Conservation (phyloP, 441 rosid genomes). For the Mallotus repandus region DNA sequence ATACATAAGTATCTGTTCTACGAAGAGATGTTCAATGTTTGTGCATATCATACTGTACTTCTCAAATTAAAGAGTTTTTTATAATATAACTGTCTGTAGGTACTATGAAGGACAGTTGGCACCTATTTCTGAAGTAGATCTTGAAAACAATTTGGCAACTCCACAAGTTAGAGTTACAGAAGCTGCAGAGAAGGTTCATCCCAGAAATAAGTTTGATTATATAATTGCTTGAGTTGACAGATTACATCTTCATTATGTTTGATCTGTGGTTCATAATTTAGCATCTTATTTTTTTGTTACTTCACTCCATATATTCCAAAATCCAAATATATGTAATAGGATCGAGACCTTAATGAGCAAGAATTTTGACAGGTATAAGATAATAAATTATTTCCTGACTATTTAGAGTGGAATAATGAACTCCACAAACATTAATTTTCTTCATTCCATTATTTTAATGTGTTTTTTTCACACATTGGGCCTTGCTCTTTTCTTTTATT, state of each 20-base stretch:
- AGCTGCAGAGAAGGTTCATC: constrained; percentile 81
- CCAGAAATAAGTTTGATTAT: constrained; percentile 13
- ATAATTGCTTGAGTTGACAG: neutral
- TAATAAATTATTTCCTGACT: neutral
- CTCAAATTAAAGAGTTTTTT: constrained; percentile 13
- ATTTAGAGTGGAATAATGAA: neutral
- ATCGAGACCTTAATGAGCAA: neutral
- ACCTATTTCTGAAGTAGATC: constrained; percentile 70
- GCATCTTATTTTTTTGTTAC: neutral
- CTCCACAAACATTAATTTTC: neutral
- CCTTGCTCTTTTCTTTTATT: neutral
- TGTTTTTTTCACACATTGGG: neutral
- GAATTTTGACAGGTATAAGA: neutral
- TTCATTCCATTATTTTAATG: neutral
- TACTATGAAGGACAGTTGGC: constrained; percentile 91
- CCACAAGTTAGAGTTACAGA: constrained; percentile 55
- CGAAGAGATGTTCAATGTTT: neutral
- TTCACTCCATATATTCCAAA: neutral
- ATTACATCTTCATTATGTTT: neutral
- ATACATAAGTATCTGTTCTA: neutral
- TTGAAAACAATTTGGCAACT: constrained; percentile 52
- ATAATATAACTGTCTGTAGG: constrained; percentile 37
- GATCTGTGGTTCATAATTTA: constrained; percentile 16
- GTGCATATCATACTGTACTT: neutral
- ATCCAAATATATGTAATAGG: neutral